phyloP scores from a whole-genome alignment of 2,329 filamentous ascomycete genomes.

The Penicillium expansum region DNA sequence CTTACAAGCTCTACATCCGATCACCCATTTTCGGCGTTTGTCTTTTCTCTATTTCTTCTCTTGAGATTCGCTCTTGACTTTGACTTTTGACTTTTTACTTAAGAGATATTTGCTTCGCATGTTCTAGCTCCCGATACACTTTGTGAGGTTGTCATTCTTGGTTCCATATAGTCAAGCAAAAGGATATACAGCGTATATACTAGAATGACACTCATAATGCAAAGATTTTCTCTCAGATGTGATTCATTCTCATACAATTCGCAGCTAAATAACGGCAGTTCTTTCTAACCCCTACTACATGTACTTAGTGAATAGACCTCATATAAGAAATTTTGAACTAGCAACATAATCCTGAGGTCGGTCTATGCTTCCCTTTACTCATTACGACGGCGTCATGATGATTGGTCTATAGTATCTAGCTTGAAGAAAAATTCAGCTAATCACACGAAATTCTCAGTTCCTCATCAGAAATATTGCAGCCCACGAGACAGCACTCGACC shows the following conservation, averaged over 20 bases:
- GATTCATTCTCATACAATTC: neutral
- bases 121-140: neutral
- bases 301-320: too few species aligned
- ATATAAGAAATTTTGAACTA: too few species aligned
- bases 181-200: neutral
- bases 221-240: neutral
- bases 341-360: too few species aligned
- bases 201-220: neutral
- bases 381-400: too few species aligned
- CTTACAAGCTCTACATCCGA: conserved; percentile 1
- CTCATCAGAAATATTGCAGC: too few species aligned
- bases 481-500: too few species aligned
- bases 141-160: neutral
- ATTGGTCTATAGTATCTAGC: too few species aligned
- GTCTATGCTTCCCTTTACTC: too few species aligned
- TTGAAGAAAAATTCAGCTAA: too few species aligned
- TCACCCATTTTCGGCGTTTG: conserved; percentile 4
- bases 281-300: too few species aligned
- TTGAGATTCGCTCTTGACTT: neutral
- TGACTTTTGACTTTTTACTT: neutral
- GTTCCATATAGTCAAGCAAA: neutral
- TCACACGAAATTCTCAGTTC: too few species aligned
- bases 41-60: neutral
- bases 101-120: neutral
- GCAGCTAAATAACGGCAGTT: too few species aligned